phyloP scores from a whole-genome alignment of 208 protist species.

The Crithidia fasciculata region DNA sequence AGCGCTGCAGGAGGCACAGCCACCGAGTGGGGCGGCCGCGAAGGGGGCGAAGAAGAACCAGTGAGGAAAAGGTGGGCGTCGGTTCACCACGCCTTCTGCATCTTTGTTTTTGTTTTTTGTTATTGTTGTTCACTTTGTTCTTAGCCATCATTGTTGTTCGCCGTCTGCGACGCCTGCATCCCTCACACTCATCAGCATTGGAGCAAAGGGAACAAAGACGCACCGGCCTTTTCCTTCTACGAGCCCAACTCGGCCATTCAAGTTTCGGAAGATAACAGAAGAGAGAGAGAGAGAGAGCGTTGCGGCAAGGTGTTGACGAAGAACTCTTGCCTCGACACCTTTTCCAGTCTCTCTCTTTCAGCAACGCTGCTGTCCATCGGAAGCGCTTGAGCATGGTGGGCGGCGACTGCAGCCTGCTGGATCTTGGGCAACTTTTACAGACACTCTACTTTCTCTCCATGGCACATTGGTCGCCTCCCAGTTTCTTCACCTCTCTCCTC shows the following conservation, averaged over 20 bases:
- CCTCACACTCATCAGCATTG: slow-evolving; percentile 5
- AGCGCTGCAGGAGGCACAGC: slow-evolving; percentile 2
- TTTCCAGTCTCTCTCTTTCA: background rate
- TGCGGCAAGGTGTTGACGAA: too few relatives aligned
- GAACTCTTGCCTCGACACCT: background rate
- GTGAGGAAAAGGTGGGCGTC: background rate
- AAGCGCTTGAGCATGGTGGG: too few relatives aligned
- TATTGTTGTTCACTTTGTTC: background rate
- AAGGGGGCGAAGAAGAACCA: slow-evolving; percentile 33
- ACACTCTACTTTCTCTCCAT: background rate
- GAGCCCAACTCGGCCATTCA: too few relatives aligned
- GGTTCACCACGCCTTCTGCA: background rate
- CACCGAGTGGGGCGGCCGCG: background rate
- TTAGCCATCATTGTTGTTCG: background rate
- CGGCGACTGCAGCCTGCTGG: too few relatives aligned
- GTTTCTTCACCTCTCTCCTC: background rate
- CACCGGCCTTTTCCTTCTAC: background rate
- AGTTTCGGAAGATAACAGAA: too few relatives aligned
- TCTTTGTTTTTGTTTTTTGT: background rate
- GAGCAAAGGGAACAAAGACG: background rate
- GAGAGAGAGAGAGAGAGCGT: too few relatives aligned
- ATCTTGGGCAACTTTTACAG: too few relatives aligned
- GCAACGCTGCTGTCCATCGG: too few relatives aligned
- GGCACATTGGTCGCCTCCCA: background rate
- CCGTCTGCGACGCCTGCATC: background rate